Evolutionary conservation across 169 alveolate genomes (phyloP), one percentile per base, ranked within the genome.

Genomic region (Cryptosporidium meleagridis): DNA sequence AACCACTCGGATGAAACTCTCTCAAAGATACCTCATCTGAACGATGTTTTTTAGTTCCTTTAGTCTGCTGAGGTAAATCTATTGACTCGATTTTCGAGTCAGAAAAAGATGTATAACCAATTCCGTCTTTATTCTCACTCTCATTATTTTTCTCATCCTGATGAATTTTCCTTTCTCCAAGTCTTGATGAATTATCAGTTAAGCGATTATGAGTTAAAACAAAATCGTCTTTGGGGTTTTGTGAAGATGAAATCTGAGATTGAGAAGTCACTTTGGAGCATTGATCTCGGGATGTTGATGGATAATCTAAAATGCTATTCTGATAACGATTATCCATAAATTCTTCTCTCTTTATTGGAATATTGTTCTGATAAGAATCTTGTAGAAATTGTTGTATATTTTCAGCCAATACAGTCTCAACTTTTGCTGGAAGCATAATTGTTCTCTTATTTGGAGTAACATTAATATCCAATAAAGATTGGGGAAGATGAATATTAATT

Each of bases 401-500:
- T 14, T 80, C 89, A 21, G 59, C 52, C 8, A 80, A 14, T n/a
- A 62, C 21, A 1, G 29, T 62, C 52, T 80, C 89, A 18, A 80
- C 89, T 18, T 12, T 35, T 21, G 62, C 26, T 62, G 89, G 89
- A 39, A 80, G 89, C 65, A 80, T 62, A 14, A 80, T 29, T 39
- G 33, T 44, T 26, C 89, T 59, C n/a, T 80, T 80, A 80, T 65
- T 65, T 5, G 89, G 89, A 5, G 89, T 80, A 18, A 80, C 89
- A 44, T 80, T 80, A 14, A 80, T 65, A 62, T 80, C 89, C 3
- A 80, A 23, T 33, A 80, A 29, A 35, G 69, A 6, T 29, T 69
- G 75, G n/a, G 89, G 89, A 44, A 80, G 58, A 5, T 29, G 35
- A 18, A 80, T 80, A 29, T 80, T 80, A 16, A 80, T 62, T 4